A percentile compares a stretch with the other conserved stretches of the same genome.
phyloP scores from a whole-genome alignment of 805 yeast species.

The Saccharomycopsis synnaedendra region DNA sequence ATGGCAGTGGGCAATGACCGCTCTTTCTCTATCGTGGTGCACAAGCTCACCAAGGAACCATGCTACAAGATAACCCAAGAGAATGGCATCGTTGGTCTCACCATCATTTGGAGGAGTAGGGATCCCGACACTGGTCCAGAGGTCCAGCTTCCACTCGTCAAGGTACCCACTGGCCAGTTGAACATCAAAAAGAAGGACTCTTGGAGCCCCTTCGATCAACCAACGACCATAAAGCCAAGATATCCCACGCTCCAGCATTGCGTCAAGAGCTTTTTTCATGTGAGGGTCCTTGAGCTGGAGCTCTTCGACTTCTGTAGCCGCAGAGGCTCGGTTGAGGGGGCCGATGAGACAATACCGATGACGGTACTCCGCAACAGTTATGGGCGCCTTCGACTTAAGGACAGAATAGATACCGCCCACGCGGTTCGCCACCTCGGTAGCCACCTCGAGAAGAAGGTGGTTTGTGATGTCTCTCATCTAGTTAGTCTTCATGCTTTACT shows the following conservation, averaged over 20 bases:
- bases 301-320: constrained; percentile 75
- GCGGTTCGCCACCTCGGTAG: constrained; percentile 95
- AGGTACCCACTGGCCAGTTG: constrained; percentile 58
- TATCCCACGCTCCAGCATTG: constrained; percentile 78
- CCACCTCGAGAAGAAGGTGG: constrained; percentile 84
- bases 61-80: constrained; percentile 86
- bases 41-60: constrained; percentile 96
- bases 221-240: constrained; percentile 84
- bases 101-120: constrained; percentile 85
- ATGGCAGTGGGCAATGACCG: constrained; percentile 89
- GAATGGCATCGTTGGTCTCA: constrained; percentile 87
- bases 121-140: constrained; percentile 85
- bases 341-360: constrained; percentile 82
- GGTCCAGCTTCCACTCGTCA: constrained; percentile 89
- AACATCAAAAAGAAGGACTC: constrained; percentile 81
- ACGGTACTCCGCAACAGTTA: constrained; percentile 86
- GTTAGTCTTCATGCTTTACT: constrained; percentile 22
- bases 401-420: constrained; percentile 98
- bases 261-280: constrained; percentile 52
- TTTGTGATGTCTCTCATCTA: constrained; percentile 74
- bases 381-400: constrained; percentile 91
- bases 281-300: constrained; percentile 41
- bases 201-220: constrained; percentile 96
- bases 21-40: constrained; percentile 72
- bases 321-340: constrained; percentile 64